Percentiles rank a stretch among this genome's conserved stretches.
Evolutionary conservation across 163 green algal genomes (phyloP).

Genomic region (Chlamydomonas reinhardtii): DNA sequence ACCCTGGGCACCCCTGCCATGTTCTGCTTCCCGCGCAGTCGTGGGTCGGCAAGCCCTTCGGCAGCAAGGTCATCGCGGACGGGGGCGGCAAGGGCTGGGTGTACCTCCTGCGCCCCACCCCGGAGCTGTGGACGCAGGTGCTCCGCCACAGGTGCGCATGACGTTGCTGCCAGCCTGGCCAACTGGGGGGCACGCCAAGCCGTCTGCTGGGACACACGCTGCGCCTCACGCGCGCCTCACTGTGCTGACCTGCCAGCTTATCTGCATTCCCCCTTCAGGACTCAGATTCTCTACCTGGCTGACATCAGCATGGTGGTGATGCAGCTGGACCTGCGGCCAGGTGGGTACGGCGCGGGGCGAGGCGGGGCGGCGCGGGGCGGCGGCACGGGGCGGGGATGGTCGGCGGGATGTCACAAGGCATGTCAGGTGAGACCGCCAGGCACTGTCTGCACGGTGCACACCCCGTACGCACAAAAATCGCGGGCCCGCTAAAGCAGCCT

Average conservation of each 20-base stretch:
- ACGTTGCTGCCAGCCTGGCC: no score
- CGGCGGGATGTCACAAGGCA: no score
- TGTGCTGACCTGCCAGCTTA: no score
- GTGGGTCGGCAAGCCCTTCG: constrained; percentile 88
- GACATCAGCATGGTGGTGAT: constrained; percentile 91
- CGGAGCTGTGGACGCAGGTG: constrained; percentile 96
- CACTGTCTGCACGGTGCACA: no score
- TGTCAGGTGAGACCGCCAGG: no score
- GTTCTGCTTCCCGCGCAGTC: constrained; percentile 64
- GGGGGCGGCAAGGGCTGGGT: constrained; percentile 73
- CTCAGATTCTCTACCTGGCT: constrained; percentile 97
- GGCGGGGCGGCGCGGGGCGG: no score
- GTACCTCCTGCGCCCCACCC: constrained; percentile 89
- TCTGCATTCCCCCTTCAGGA: constrained; percentile 62
- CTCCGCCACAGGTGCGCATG: constrained; percentile 79
- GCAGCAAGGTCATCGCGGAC: constrained; percentile 69
- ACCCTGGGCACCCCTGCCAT: no score
- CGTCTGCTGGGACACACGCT: no score
- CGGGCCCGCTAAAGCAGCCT: no score
- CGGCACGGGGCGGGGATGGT: no score
- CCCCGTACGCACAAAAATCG: no score
- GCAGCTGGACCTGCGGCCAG: constrained; percentile 83
- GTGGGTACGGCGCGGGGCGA: background rate
- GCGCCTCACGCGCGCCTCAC: background rate
- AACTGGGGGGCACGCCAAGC: no score